Conservation (phyloP, 208 protist species). For the Balamuthia mandrillaris region DNA sequence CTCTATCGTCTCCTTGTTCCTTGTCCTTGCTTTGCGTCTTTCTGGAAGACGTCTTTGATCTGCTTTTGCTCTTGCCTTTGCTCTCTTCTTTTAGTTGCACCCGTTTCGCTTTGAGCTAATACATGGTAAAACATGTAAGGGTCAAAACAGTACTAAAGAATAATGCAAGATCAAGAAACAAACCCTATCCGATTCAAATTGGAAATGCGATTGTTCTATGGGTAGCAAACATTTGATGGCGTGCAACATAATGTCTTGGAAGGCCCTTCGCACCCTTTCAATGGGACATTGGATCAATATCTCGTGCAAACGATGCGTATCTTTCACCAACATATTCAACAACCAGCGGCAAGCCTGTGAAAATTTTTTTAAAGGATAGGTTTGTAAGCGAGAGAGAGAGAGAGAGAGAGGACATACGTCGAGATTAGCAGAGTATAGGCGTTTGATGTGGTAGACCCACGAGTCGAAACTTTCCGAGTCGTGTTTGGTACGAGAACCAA, state of each 20-base stretch:
- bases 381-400: too few species aligned
- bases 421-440: background rate
- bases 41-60: too few species aligned
- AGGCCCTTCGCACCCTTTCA: conserved; percentile 6
- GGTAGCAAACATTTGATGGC: background rate
- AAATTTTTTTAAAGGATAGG: background rate
- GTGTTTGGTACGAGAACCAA: background rate
- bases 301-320: background rate
- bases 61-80: too few species aligned
- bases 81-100: too few species aligned
- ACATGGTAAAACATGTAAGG: too few species aligned
- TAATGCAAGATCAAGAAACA: background rate
- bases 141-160: background rate
- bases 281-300: conserved; percentile 9
- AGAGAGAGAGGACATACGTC: too few species aligned
- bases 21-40: background rate
- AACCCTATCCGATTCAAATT: background rate
- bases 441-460: conserved; percentile 19
- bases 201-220: background rate
- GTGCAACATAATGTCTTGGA: background rate
- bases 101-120: too few species aligned
- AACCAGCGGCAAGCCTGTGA: conserved; percentile 35
- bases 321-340: conserved; percentile 2
- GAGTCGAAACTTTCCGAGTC: background rate
- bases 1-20: background rate